Conservation (phyloP, 2,329 filamentous ascomycete genomes). For the Colletotrichum sp. region DNA sequence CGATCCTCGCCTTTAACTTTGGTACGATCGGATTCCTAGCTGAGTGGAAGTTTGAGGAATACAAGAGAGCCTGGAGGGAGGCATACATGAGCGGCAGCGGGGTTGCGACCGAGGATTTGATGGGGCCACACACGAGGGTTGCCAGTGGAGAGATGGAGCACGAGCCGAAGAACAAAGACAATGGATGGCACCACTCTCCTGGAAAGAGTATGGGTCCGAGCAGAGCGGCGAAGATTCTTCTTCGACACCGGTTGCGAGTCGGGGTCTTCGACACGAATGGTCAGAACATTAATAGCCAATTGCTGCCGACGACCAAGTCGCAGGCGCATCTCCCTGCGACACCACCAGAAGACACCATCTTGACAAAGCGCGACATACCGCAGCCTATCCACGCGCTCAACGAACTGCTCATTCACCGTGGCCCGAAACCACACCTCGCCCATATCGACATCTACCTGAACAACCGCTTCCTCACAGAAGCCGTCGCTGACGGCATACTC, state of each 20-base stretch:
- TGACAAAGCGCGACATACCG: conserved; percentile 24
- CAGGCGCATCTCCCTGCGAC: conserved; percentile 36
- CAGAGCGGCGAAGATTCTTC: conserved; percentile 79
- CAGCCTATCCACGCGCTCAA: conserved; percentile 79
- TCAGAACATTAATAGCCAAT: conserved; percentile 58
- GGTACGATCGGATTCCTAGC: conserved; percentile 93
- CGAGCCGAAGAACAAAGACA: conserved; percentile 21
- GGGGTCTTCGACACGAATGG: conserved; percentile 79
- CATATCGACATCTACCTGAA: conserved; percentile 93
- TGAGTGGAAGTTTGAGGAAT: conserved; percentile 94
- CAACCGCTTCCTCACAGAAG: conserved; percentile 88
- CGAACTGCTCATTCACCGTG: conserved; percentile 92
- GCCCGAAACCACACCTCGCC: conserved; percentile 86
- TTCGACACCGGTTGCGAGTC: conserved; percentile 86
- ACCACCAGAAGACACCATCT: conserved; percentile 19
- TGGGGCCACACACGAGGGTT: conserved; percentile 43
- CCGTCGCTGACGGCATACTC: conserved; percentile 93
- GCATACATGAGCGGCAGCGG: conserved; percentile 81
- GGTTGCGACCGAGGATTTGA: conserved; percentile 51
- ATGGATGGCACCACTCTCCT: conserved; percentile 73
- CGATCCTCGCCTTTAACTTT: conserved; percentile 95
- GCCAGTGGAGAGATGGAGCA: conserved; percentile 31
- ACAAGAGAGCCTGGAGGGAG: conserved; percentile 90
- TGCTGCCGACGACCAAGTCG: conserved; percentile 48
- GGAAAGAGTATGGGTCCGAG: conserved; percentile 82